Conservation (phyloP, 2,329 filamentous ascomycete genomes). For the Colletotrichum caudatum region DNA sequence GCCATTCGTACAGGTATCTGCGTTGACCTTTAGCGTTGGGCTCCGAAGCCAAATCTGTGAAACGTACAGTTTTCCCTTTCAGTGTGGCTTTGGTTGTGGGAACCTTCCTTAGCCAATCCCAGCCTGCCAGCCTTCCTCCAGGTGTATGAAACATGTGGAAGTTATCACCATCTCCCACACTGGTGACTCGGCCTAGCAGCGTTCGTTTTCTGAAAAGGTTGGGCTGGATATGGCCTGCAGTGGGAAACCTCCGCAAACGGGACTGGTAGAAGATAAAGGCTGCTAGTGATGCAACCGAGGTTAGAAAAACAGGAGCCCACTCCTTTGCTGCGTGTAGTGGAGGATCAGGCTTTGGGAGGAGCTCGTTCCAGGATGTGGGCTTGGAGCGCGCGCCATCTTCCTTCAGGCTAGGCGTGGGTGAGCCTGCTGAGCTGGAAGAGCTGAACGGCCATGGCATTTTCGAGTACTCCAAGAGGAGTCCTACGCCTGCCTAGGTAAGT, state of each 20-base stretch:
- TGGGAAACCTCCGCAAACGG: slow-evolving; percentile 87
- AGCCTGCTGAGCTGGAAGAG: slow-evolving; percentile 36
- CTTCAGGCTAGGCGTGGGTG: background rate
- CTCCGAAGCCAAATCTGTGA: background rate
- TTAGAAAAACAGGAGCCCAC: slow-evolving; percentile 59
- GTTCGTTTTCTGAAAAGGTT: slow-evolving; percentile 79
- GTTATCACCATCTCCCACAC: slow-evolving; percentile 95
- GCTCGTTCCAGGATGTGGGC: slow-evolving; percentile 38
- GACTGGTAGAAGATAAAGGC: slow-evolving; percentile 74
- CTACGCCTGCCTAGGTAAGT: slow-evolving; percentile 16
- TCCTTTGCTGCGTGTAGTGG: slow-evolving; percentile 66
- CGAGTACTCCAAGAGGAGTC: slow-evolving; percentile 31
- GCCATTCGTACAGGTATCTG: slow-evolving; percentile 91
- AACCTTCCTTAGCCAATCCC: slow-evolving; percentile 89
- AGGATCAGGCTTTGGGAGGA: slow-evolving; percentile 39
- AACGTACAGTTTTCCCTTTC: slow-evolving; percentile 80
- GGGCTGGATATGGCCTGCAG: slow-evolving; percentile 79
- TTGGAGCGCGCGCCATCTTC: slow-evolving; percentile 48
- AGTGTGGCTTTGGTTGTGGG: slow-evolving; percentile 77
- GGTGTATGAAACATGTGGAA: slow-evolving; percentile 96
- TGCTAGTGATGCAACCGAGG: slow-evolving; percentile 65
- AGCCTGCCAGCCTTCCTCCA: slow-evolving; percentile 86
- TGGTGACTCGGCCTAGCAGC: slow-evolving; percentile 87
- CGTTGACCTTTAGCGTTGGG: background rate
- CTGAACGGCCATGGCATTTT: slow-evolving; percentile 51